Percentiles rank a stretch among this genome's conserved stretches.
Evolutionary conservation across 2,329 filamentous ascomycete species (phyloP).

Genomic region (Colletotrichum incanum): DNA sequence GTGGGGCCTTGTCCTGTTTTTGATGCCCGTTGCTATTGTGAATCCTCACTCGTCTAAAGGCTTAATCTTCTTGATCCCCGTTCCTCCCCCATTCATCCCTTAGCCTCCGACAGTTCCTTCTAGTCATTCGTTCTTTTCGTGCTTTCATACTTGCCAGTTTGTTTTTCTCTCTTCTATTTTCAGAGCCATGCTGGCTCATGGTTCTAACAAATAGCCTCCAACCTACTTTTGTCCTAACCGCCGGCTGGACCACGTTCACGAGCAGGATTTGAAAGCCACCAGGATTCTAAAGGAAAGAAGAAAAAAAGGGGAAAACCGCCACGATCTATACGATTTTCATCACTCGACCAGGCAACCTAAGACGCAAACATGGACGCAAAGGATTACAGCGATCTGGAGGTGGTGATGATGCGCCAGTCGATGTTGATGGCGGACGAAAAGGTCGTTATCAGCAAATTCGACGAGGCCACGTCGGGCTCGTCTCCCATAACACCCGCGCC

Average conservation of each 20-base stretch:
- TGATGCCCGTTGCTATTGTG: neutral
- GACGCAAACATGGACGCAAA: neutral
- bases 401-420: slow-evolving; percentile 9
- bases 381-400: slow-evolving; percentile 16
- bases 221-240: neutral
- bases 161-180: neutral
- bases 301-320: neutral
- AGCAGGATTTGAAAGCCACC: neutral
- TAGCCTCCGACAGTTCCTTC: neutral
- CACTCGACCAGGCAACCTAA: neutral
- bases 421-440: slow-evolving; percentile 8
- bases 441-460: neutral
- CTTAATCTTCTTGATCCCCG: neutral
- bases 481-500: neutral
- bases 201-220: neutral
- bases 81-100: neutral
- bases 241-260: neutral
- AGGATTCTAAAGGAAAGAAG: too few relatives aligned
- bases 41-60: neutral
- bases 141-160: neutral
- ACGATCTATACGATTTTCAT: neutral
- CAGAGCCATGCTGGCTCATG: slow-evolving; percentile 24
- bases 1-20: neutral
- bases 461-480: neutral
- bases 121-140: neutral